Base-by-base conservation (phyloP, 139 green algal species). In the Coelastrella sp. region DNA sequence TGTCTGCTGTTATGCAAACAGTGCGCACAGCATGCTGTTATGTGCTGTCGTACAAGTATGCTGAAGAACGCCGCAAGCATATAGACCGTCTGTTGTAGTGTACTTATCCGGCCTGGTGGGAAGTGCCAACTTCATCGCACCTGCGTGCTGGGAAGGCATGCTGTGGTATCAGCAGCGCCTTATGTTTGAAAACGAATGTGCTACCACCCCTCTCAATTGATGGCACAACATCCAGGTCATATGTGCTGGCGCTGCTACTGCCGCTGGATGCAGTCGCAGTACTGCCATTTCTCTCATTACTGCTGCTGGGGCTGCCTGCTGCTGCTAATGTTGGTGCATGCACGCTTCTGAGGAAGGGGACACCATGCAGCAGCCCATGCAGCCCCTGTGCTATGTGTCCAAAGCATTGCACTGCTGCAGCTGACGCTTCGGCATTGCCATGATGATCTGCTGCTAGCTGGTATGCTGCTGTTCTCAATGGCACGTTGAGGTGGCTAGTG, bases 401-500 rank as follows among this genome's bases (percentile, higher is more conserved):
- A 22, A 88, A 80, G 20, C 59, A 75, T 22, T 11, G 16, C 7
- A 47, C 14, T 66, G 56, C 32, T 19, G 58, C 81, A 13, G 22
- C 32, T 58, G 59, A 76, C 20, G 19, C n/a, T 19, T 57, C 66
- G 56, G 6, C 73, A n/a, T 68, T 68, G 61, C 61, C 11, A 13
- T 47, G 11, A 71, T 71, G 10, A 1, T 13, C 59, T 86, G 80
- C 59, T 74, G 80, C 57, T 86, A 3, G 19, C 57, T 19, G n/a
- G 54, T 73, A 20, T 78, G 61, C 61, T 3, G 57, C 79, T 71
- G 81, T 87, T 23, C 81, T 87, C 5, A 88, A 59, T 0, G 89
- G 89, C 23, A 92, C 89, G 56, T 89, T 75, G 8, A 92, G 57
- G 60, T 92, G 89, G 13, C 71, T 76, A 60, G 23, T 81, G 74